phyloP scores from a whole-genome alignment of 257 asterid genomes.

The Cruciata laevipes region DNA sequence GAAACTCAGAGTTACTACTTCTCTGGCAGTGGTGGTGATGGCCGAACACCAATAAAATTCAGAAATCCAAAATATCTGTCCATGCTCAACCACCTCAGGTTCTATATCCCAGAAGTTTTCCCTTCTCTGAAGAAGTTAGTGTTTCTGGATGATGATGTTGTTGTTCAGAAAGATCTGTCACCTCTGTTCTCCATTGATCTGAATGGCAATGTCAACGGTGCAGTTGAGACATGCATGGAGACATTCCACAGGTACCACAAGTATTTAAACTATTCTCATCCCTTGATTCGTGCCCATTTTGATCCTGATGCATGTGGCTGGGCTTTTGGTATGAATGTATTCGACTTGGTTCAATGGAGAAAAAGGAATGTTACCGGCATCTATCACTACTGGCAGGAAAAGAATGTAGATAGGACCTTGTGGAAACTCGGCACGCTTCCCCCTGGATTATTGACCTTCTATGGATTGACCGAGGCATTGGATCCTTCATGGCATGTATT shows the following conservation, averaged over 20 bases:
- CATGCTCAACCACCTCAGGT: constrained; percentile 45
- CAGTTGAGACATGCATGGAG: constrained; percentile 49
- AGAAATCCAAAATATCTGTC: constrained; percentile 45
- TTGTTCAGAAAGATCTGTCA: constrained; percentile 42
- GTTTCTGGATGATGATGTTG: constrained; percentile 44
- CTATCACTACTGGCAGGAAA: constrained; percentile 49
- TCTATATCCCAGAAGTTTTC: constrained; percentile 43
- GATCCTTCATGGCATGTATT: constrained; percentile 40
- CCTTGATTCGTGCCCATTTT: constrained; percentile 35
- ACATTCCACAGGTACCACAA: constrained; percentile 43
- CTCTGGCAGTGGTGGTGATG: constrained; percentile 31
- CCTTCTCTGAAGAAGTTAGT: constrained; percentile 36
- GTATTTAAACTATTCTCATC: constrained; percentile 39
- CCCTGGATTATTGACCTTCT: constrained; percentile 41
- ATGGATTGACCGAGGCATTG: constrained; percentile 42
- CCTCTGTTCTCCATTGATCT: constrained; percentile 31
- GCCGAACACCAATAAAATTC: constrained; percentile 36
- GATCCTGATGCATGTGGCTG: constrained; percentile 58
- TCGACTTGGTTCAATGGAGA: constrained; percentile 44
- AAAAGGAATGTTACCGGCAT: constrained; percentile 40
- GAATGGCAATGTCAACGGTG: constrained; percentile 47
- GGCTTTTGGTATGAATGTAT: constrained; percentile 49
- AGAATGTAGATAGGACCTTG: constrained; percentile 34
- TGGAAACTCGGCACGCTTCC: constrained; percentile 52
- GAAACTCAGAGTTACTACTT: constrained; percentile 37